Base-by-base conservation (phyloP, 78 protist genomes). In the Anaeramoeba flamelloides region DNA sequence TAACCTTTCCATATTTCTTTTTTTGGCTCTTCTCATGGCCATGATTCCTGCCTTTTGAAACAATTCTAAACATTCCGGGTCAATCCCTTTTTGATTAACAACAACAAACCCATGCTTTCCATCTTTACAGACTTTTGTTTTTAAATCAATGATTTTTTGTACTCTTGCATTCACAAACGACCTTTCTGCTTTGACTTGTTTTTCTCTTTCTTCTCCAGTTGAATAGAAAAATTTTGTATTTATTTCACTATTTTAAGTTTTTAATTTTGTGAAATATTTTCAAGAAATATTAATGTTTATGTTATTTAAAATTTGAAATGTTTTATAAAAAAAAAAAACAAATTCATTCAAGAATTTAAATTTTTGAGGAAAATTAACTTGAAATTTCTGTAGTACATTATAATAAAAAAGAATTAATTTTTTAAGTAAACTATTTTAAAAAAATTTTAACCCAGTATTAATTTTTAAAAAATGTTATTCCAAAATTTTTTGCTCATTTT, bases 31-130 rank as follows among this genome's bases (percentile, higher is more conserved):
- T 36, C 99, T 90, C 1, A 98, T 87, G 26, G 93, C 99, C 26
- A 95, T 31, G 83, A 97, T 95, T 79, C 91, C 90, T 36, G 87
- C 98, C 76, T 92, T 87, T 26, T 97, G 97, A 37, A 98, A 92
- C 91, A 89, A 79, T 69, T 94, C 95, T 76, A 96, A 89, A 22
- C 98, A 89, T 76, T 90, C 80, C 38, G 99, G 99, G 92, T 98
- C 99, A 69, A 96, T 95, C 41, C 99, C 99, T 89, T 95, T 95
- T 87, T 96, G 97, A 91, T 98, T 98, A 89, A 98, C 89, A 38
- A 98, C 83, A 40, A 96, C 93, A 38, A 88, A 82, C 81, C 92
- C 90, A 39, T 36, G 2, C 90, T 89, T 85, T 40, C 83, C 89
- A n/a, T n/a, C n/a, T n/a, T n/a, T n/a, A 85, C 90, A 84, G 34